Conservation (phyloP, 2,329 filamentous ascomycete species). For the Colletotrichum tamarilloi region DNA sequence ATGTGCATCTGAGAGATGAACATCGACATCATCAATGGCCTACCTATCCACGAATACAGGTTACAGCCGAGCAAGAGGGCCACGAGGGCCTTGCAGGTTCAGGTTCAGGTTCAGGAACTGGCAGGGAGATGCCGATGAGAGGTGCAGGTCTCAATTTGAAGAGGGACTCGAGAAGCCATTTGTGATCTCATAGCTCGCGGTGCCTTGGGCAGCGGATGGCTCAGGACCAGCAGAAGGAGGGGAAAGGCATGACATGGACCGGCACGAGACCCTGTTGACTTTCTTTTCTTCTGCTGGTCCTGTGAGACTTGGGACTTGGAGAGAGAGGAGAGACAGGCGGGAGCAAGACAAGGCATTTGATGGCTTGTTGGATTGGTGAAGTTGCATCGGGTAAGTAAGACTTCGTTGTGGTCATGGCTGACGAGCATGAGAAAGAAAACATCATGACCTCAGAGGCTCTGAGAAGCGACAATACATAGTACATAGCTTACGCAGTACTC, state of each 20-base stretch:
- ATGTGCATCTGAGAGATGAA: background rate
- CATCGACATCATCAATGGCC: background rate
- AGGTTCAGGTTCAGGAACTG: background rate
- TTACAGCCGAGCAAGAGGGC: too few species aligned
- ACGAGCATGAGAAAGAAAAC: background rate
- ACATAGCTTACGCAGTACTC: too few species aligned
- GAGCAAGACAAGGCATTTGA: background rate
- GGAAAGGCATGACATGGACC: constrained; percentile 1
- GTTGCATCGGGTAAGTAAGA: background rate
- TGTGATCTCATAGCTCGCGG: background rate
- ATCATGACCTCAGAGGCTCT: background rate
- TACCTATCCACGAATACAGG: too few species aligned
- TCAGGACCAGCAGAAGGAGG: background rate
- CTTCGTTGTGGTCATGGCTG: background rate
- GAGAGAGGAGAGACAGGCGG: background rate
- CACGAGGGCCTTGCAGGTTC: background rate
- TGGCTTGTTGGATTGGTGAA: background rate
- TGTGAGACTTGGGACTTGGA: background rate
- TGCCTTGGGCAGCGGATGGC: background rate
- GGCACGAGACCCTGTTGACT: background rate
- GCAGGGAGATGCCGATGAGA: background rate
- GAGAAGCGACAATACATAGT: too few species aligned
- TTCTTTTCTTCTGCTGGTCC: background rate
- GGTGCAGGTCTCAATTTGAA: background rate
- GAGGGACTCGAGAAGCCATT: background rate